phyloP scores from a whole-genome alignment of 441 rosid species.

The Theobroma grandiflorum region DNA sequence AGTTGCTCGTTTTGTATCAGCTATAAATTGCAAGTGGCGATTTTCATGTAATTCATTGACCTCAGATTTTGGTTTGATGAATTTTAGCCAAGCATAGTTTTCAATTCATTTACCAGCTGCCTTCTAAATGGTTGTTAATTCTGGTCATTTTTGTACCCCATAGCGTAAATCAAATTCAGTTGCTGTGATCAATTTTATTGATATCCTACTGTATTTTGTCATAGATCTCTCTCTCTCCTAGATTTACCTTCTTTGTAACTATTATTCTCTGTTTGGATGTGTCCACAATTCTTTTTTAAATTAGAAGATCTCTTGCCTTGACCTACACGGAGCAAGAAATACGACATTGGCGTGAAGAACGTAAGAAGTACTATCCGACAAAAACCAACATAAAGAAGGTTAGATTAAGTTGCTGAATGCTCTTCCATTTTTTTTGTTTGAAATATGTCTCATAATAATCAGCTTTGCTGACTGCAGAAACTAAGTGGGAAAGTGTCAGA shows the following conservation, averaged over 20 bases:
- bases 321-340: conserved; percentile 72
- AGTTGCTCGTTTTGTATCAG: not conserved
- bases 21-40: not conserved
- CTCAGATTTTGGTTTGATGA: not conserved
- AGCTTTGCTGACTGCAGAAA: conserved; percentile 53
- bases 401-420: conserved; percentile 34
- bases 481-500: conserved; percentile 38
- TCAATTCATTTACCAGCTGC: not conserved
- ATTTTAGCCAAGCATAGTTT: not conserved
- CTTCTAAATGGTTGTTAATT: not conserved
- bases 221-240: not conserved
- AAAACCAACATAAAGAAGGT: conserved; percentile 71
- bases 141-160: not conserved
- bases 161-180: not conserved
- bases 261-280: conserved; percentile 24
- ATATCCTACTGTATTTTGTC: not conserved
- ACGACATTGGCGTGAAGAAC: conserved; percentile 79
- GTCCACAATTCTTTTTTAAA: conserved; percentile 17
- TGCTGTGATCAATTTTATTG: not conserved
- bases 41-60: not conserved
- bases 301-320: conserved; percentile 47
- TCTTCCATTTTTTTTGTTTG: conserved; percentile 15
- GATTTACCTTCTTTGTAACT: not conserved
- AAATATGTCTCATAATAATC: conserved; percentile 33
- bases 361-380: conserved; percentile 77